These are phyloP conservation scores for Gracilaria caudata DNA, from an alignment of 23 red algal genomes.

Conservation along the genomic window DNA sequence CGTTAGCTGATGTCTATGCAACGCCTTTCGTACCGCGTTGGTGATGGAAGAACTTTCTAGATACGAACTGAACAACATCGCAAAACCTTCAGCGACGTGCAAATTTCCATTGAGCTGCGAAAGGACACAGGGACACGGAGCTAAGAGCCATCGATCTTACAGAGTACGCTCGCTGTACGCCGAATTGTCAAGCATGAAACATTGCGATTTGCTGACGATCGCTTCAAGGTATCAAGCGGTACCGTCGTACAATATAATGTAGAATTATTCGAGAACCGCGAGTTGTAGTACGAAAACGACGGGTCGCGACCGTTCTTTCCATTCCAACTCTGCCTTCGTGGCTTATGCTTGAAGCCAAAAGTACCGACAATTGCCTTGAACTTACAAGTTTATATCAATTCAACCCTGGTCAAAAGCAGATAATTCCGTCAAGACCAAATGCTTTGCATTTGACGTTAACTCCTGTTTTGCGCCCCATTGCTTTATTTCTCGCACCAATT, in stretches of 20 bases:
- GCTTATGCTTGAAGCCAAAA: background rate
- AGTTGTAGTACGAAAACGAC: background rate
- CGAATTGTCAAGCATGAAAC: background rate
- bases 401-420: background rate
- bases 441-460: constrained; percentile 8
- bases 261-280: constrained; percentile 6
- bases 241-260: background rate
- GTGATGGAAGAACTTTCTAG: background rate
- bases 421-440: constrained; percentile 11
- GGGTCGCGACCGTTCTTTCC: constrained; percentile 27
- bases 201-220: constrained; percentile 3
- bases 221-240: background rate
- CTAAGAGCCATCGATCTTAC: background rate
- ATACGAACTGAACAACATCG: too few species aligned
- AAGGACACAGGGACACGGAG: background rate
- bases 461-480: constrained; percentile 10
- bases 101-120: background rate
- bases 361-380: background rate
- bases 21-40: too few species aligned
- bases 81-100: too few species aligned
- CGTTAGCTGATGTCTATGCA: too few species aligned
- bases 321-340: background rate
- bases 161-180: background rate
- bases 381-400: constrained; percentile 23
- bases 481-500: constrained; percentile 2